Evolutionary conservation across 1,139 yeast genomes (phyloP).

Genomic region (Yamadazyma songkhlaensis): DNA sequence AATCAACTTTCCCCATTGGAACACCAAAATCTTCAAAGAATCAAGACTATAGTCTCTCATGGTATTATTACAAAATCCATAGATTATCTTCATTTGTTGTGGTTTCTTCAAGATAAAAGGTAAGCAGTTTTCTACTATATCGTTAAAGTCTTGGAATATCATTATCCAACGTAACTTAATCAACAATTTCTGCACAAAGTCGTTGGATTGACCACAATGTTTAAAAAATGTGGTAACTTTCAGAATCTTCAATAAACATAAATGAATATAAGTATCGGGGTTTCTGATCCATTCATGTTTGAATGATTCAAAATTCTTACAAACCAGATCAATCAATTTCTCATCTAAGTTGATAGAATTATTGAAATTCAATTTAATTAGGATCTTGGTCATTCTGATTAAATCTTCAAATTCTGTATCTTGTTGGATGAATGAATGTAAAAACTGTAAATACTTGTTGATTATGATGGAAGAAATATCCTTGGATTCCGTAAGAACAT

Average conservation of each 20-base stretch:
- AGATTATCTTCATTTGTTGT: conserved; percentile 17
- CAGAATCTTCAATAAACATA: conserved; percentile 14
- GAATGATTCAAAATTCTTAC: conserved; percentile 17
- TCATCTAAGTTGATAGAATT: conserved; percentile 17
- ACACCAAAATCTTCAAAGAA: conserved; percentile 18
- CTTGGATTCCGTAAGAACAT: conserved; percentile 13
- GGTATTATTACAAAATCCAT: conserved; percentile 18
- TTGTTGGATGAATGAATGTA: conserved; percentile 9
- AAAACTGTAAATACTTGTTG: conserved; percentile 9
- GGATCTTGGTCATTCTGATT: conserved; percentile 16
- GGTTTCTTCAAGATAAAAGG: conserved; percentile 18
- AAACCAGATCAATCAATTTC: conserved; percentile 17
- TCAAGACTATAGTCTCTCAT: conserved; percentile 18
- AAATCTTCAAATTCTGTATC: conserved; percentile 8
- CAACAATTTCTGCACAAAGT: conserved; percentile 20
- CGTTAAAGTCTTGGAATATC: conserved; percentile 26
- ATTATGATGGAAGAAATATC: conserved; percentile 5
- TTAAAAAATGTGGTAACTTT: conserved; percentile 20
- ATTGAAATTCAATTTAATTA: conserved; percentile 21
- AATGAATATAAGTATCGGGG: conserved; percentile 19
- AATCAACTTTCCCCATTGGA: conserved; percentile 22
- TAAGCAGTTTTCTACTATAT: conserved; percentile 17
- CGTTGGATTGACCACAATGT: conserved; percentile 21
- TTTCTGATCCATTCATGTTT: conserved; percentile 18
- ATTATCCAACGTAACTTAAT: conserved; percentile 28